Base-by-base conservation (phyloP, 139 green algal genomes). In the Parachlorella kessleri region DNA sequence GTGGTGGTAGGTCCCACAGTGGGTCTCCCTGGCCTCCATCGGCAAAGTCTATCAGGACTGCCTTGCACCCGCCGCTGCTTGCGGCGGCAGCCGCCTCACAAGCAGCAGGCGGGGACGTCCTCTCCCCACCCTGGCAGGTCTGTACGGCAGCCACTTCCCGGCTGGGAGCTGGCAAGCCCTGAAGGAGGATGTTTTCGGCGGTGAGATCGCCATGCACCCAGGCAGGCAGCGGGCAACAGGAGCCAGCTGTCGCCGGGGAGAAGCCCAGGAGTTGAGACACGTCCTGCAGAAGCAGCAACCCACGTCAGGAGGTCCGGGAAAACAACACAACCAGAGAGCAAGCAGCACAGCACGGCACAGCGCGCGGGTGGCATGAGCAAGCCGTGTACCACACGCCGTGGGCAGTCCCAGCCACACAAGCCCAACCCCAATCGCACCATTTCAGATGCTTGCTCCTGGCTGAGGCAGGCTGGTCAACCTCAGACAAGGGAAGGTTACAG, bases 1-100 rank as follows among this genome's bases (percentile, higher is more conserved):
- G 72, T n/a, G 72, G 37, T 23, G 86, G 59, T n/a, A 89, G 38
- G 63, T 89, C 85, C 18, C 59, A 83, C 30, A 89, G 72, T 18
- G 85, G 82, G 72, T 89, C 82, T 1, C 85, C 85, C 5, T 88
- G 75, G 10, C 85, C 82, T 5, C 71, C 54, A 35, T 89, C 85
- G 1, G 55, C 72, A 76, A 88, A 88, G 42, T 89, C 85, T 3
- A 89, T 72, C n/a, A 89, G 77, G 26, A 38, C 38, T 8, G 48
- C 30, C 32, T 67, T 3, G 9, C 42, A 68, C 21, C 30, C 23
- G 55, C 72, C 26, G 38, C 32, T 9, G 14, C 38, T 30, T 10
- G 21, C 21, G 32, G 28, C 38, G 63, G 70, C 30, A 41, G 8
- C 41, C 39, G 14, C 38, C 70, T 64, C 30, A 24, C 7, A 10